These are phyloP conservation scores for Neofusicoccum umdonicola DNA, from an alignment of 2,329 filamentous ascomycete species.

Conservation along the genomic window DNA sequence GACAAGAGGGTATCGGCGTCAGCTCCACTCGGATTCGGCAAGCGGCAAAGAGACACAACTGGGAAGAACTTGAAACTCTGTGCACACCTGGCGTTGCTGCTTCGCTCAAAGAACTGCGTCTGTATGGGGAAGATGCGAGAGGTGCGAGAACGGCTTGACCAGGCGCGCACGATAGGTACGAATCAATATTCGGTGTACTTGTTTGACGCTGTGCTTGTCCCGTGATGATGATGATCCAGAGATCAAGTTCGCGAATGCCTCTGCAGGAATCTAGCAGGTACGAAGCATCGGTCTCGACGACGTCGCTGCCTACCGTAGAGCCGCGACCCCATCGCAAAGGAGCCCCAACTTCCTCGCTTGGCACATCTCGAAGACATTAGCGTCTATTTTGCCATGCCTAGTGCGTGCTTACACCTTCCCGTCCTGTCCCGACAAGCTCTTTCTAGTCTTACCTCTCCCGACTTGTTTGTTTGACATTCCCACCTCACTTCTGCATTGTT, in stretches of 20 bases:
- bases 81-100: constrained; percentile 57
- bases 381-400: not conserved
- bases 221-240: too few relatives aligned
- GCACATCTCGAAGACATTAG: not conserved
- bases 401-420: not conserved
- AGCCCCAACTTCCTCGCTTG: not conserved
- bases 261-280: too few relatives aligned
- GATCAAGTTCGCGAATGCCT: too few relatives aligned
- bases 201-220: too few relatives aligned
- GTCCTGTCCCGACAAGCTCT: not conserved
- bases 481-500: constrained; percentile 28
- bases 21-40: constrained; percentile 63
- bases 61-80: constrained; percentile 49
- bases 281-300: too few relatives aligned
- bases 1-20: constrained; percentile 31
- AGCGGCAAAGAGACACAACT: constrained; percentile 50
- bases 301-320: too few relatives aligned
- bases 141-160: constrained; percentile 36
- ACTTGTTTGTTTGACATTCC: not conserved
- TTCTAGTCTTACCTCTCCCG: not conserved
- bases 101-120: constrained; percentile 56
- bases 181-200: not conserved
- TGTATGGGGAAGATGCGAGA: constrained; percentile 52
- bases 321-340: too few relatives aligned
- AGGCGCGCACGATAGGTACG: not conserved